Evolutionary conservation across 257 asterid genomes (phyloP), one percentile per base, ranked within the genome.

Genomic region (Solanum gandarillasii): DNA sequence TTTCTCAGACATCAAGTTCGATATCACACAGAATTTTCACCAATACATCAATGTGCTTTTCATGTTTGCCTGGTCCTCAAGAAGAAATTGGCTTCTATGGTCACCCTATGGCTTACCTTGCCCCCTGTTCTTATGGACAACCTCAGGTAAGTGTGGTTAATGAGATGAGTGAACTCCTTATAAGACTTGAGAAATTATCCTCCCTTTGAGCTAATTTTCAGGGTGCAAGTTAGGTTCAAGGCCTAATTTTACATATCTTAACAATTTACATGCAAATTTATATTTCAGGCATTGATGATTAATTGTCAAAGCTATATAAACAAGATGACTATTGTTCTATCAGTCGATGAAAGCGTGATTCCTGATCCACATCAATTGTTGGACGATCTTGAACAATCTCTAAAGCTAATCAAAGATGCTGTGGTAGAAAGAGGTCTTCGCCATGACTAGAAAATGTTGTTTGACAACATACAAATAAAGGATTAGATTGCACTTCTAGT

Each of bases 41-140:
- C 20, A 74, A 88, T 18, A 88, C 93, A 31, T 85, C 91, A 43
- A 74, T 87, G 84, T 87, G 90, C 81, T 86, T 90, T 91, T 88
- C 93, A 31, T 88, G 89, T 75, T 35, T 91, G 60, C 87, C 88
- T 20, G 92, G 93, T 46, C 93, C 92, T 7, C 88, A 79, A n/a
- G 91, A 91, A 48, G 91, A 90, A 48, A 90, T 91, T 43, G 86
- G 89, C 23, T 87, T 87, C 85, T 90, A 65, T 68, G 93, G 92
- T 29, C 90, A 90, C n/a, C 91, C 91, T 25, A 52, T 91, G 36
- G 81, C 89, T 48, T 90, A 58, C 70, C 3, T 90, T 83, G 92
- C 91, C 18, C 87, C 91, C 5, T 32, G 89, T 65, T 91, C 89
- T 72, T 88, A 90, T 86, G 93, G 90, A 8, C 93, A 91, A 86